A percentile compares a stretch with the other conserved stretches of the same genome.
Evolutionary conservation across 768 basidiomycete species (phyloP).

Genomic region (Coprinopsis marcescibilis): DNA sequence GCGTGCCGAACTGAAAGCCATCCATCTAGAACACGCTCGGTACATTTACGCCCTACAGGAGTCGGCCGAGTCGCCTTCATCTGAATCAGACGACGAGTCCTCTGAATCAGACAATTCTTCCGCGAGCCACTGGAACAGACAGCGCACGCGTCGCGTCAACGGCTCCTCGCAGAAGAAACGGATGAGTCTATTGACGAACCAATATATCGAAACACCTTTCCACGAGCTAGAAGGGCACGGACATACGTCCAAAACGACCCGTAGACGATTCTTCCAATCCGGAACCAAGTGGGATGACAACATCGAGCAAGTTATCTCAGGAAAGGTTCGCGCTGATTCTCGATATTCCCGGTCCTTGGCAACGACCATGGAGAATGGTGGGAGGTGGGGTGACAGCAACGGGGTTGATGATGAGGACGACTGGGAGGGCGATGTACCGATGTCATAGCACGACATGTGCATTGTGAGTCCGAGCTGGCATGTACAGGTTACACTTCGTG

Average conservation of each 20-base stretch:
- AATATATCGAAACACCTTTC: slow-evolving; percentile 45
- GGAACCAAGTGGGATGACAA: slow-evolving; percentile 30
- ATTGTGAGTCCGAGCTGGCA: no score
- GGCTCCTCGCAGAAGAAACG: slow-evolving; percentile 37
- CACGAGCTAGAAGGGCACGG: slow-evolving; percentile 37
- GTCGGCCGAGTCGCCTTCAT: slow-evolving; percentile 28
- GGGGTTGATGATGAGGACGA: slow-evolving; percentile 16
- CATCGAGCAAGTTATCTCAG: slow-evolving; percentile 10
- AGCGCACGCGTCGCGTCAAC: slow-evolving; percentile 18
- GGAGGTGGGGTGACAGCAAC: slow-evolving; percentile 16
- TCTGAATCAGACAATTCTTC: slow-evolving; percentile 50
- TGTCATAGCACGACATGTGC: slow-evolving; percentile 12
- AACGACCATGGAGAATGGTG: slow-evolving; percentile 18
- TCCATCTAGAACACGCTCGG: slow-evolving; percentile 53
- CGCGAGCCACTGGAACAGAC: slow-evolving; percentile 18
- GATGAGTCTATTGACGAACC: slow-evolving; percentile 65
- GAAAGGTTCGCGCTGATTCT: slow-evolving; percentile 10
- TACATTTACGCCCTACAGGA: slow-evolving; percentile 60
- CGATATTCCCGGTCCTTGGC: slow-evolving; percentile 12
- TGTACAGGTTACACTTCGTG: no score
- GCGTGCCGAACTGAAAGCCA: neutral
- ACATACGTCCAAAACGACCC: slow-evolving; percentile 24
- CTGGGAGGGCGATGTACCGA: slow-evolving; percentile 15
- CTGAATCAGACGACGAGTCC: slow-evolving; percentile 36
- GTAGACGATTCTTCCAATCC: slow-evolving; percentile 58